Evolutionary conservation across 441 rosid genomes (phyloP), one percentile per base, ranked within the genome.

Genomic region (Biscutella laevigata): DNA sequence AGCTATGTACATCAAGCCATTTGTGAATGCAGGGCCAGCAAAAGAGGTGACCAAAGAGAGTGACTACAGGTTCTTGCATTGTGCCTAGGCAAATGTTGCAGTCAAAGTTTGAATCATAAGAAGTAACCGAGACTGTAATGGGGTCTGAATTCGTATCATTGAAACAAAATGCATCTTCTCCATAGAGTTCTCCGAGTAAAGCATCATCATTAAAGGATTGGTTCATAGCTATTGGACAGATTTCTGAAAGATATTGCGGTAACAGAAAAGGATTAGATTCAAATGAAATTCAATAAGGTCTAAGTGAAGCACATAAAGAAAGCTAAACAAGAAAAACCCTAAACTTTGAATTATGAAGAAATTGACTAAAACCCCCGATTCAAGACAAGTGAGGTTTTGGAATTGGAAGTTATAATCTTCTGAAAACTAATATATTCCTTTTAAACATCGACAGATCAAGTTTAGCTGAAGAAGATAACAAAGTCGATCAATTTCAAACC

Each of bases 1-100:
- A 37, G 34, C 58, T 62, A 25, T 72, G 80, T 29, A 65, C 64
- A 61, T 85, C 67, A 53, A 88, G 89, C 96, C 98, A 92, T 65
- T 71, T 82, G 83, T 92, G 88, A 24, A 88, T 84, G 56, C 98
- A 92, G 4, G 98, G 98, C 98, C 98, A 92, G 52, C 98, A 92
- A 58, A 74, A 92, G 48, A 92, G 86, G 52, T 92, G 98, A 51
- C 98, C 98, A 0, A 95, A 92, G 30, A 85, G 83, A 0, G 96
- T 92, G 0, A 92, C 92, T 21, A 92, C 96, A 0, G 98, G 96
- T 3, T 92, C 96, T 33, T 75, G 87, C 29, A 84, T 95, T 0
- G 78, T 39, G 21, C 88, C 94, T n/a, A 92, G 61, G 69, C 98
- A 92, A 56, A 92, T 92, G 61, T 88, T 85, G 77, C 98, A 92